Percentiles rank a stretch among this genome's conserved stretches.
Conservation (phyloP, 2,329 filamentous ascomycete genomes). For the Penicillium aurantiogriseum region DNA sequence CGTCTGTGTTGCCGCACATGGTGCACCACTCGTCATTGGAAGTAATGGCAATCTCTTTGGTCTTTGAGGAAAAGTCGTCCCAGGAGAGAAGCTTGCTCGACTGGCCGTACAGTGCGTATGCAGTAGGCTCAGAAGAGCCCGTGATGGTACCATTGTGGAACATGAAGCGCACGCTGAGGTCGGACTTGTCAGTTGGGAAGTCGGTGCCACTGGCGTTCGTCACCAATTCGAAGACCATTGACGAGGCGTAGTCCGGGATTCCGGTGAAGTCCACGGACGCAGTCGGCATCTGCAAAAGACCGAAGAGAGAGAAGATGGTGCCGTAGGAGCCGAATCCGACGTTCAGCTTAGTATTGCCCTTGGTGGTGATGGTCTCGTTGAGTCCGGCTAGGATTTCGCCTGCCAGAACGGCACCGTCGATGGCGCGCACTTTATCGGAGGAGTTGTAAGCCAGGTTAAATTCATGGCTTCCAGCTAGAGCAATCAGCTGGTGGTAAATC, state of each 20-base stretch:
- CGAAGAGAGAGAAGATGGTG: slow-evolving; percentile 62
- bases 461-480: slow-evolving; percentile 77
- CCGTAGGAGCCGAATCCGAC: slow-evolving; percentile 64
- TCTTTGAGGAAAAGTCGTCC: slow-evolving; percentile 63
- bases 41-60: slow-evolving; percentile 66
- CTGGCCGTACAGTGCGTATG: slow-evolving; percentile 63
- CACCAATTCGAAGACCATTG: slow-evolving; percentile 74
- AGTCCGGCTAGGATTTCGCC: slow-evolving; percentile 57
- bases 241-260: slow-evolving; percentile 78
- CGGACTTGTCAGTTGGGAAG: slow-evolving; percentile 45
- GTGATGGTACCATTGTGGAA: slow-evolving; percentile 62
- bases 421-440: slow-evolving; percentile 47
- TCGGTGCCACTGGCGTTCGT: slow-evolving; percentile 47
- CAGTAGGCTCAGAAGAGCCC: slow-evolving; percentile 45
- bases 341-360: slow-evolving; percentile 43
- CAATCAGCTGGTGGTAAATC: slow-evolving; percentile 62
- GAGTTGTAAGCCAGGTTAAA: slow-evolving; percentile 79
- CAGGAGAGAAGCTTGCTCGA: slow-evolving; percentile 60
- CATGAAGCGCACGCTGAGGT: slow-evolving; percentile 60
- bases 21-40: slow-evolving; percentile 68
- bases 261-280: slow-evolving; percentile 66
- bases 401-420: slow-evolving; percentile 62
- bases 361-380: slow-evolving; percentile 40
- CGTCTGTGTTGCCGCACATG: slow-evolving; percentile 70
- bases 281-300: slow-evolving; percentile 52